Evolutionary conservation across 2,329 filamentous ascomycete species (phyloP).

Genomic region (Ascochyta clinopodiicola): DNA sequence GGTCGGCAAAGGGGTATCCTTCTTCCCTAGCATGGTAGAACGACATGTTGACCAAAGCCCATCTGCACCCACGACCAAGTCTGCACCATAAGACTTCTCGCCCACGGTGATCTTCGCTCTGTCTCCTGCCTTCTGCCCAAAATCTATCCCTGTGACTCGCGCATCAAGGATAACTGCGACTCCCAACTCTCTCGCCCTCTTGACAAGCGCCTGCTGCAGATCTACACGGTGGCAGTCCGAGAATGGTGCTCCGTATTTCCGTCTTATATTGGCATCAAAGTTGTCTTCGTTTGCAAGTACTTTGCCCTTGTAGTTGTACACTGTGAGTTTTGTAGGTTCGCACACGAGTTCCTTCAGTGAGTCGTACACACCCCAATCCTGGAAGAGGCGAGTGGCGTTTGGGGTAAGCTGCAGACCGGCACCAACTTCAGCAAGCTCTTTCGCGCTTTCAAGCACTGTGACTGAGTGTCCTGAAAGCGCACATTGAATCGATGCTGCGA

Average conservation of each 20-base stretch:
- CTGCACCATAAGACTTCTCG: constrained; percentile 54
- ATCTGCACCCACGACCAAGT: constrained; percentile 69
- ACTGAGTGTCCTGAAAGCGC: constrained; percentile 50
- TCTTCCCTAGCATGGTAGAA: constrained; percentile 36
- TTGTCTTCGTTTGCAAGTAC: constrained; percentile 58
- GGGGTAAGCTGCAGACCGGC: constrained; percentile 47
- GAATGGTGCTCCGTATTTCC: constrained; percentile 64
- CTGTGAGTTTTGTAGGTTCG: constrained; percentile 57
- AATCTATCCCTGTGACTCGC: constrained; percentile 57
- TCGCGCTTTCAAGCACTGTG: constrained; percentile 52
- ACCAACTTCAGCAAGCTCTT: constrained; percentile 52
- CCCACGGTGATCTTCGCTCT: constrained; percentile 50
- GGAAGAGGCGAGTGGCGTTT: constrained; percentile 57
- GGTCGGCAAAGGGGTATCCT: constrained; percentile 52
- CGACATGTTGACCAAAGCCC: constrained; percentile 68
- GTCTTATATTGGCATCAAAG: constrained; percentile 61
- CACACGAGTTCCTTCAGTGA: constrained; percentile 46
- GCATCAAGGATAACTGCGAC: constrained; percentile 59
- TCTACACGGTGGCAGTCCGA: constrained; percentile 68
- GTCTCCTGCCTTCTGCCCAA: constrained; percentile 43
- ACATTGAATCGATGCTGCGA: constrained; percentile 54
- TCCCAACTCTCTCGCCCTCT: constrained; percentile 60
- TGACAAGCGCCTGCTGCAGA: constrained; percentile 61
- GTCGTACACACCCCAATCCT: constrained; percentile 58
- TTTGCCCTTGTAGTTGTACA: constrained; percentile 61